Evolutionary conservation across 306 rosid species (phyloP), one percentile per base, ranked within the genome.

Genomic region (Vicia villosa): DNA sequence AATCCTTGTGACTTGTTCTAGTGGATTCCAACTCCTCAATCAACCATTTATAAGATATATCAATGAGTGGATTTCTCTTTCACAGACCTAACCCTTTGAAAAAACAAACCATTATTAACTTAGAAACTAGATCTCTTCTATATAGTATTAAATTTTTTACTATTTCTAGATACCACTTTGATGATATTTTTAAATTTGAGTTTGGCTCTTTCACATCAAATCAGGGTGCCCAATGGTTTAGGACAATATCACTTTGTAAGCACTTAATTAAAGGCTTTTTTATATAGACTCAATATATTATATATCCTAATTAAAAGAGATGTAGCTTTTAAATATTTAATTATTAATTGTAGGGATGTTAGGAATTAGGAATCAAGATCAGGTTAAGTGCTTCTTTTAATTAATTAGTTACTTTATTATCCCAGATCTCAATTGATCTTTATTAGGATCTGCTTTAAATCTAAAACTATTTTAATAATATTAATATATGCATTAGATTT

Each of bases 11-110:
- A 80, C 84, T 64, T 84, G 72, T 80, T 80, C 76, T 51, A 90
- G 96, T 93, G 98, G 98, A 83, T 85, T 90, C 98, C 98, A 88
- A 93, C 98, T 86, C 98, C 90, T 75, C 88, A 56, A 45, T 77
- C 96, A 88, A 87, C 92, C 84, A 84, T 78, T 68, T 52, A 47
- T 71, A 76, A 75, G 79, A 73, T 81, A 78, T 86, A 75, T 70
- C 10, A 38, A 67, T 56, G 86, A 87, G 96, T 90, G 96, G 93
- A 81, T 85, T 85, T 90, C 98, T 85, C 82, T 88, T 89, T 93
- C 93, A 83, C 73, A 36, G 79, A 92, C 94, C 97, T 80, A 89
- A 89, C 88, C 41, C 80, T 40, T 72, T 74, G 73, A 74, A 85
- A 85, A 22, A 83, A 80, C 82, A n/a, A n/a, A n/a, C n/a, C n/a